These are phyloP conservation scores for Lumnitzera racemosa DNA, from an alignment of 345 rosid species.

Conservation along the genomic window DNA sequence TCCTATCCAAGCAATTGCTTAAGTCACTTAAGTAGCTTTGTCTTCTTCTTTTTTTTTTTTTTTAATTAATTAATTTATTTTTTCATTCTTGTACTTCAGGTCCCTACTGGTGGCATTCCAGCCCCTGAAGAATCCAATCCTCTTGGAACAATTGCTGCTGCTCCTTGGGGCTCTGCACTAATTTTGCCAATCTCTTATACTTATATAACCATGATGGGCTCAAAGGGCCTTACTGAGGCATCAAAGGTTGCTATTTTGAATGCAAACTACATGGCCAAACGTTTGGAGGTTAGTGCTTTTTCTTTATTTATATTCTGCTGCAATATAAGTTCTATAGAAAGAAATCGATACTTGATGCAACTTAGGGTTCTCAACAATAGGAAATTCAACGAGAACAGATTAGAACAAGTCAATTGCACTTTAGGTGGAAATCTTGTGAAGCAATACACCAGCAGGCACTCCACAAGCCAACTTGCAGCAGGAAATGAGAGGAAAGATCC, in stretches of 20 bases:
- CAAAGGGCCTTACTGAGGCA: constrained; percentile 91
- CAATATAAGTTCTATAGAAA: too few relatives aligned
- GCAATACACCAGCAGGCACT: too few relatives aligned
- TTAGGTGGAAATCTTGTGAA: too few relatives aligned
- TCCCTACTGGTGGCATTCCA: constrained; percentile 84
- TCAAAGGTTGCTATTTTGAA: constrained; percentile 91
- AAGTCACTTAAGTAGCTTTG: too few relatives aligned
- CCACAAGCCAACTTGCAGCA: too few relatives aligned
- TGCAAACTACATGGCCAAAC: constrained; percentile 99
- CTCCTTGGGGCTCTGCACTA: constrained; percentile 99
- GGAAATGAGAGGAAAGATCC: too few relatives aligned
- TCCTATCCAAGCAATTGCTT: too few relatives aligned
- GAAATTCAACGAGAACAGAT: too few relatives aligned
- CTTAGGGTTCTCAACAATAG: too few relatives aligned
- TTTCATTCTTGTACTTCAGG: constrained; percentile 23
- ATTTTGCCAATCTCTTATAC: constrained; percentile 92
- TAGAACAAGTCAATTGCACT: too few relatives aligned
- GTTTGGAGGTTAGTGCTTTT: constrained; percentile 64
- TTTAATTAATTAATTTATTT: not conserved
- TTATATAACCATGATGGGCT: constrained; percentile 98
- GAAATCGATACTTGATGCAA: too few relatives aligned
- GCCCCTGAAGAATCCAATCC: constrained; percentile 63
- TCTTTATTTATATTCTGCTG: constrained; percentile 5
- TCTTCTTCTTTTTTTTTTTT: too few relatives aligned
- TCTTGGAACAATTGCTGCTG: constrained; percentile 88